Evolutionary conservation across 805 yeast genomes (phyloP).

Genomic region (Kodamaea leandrae): DNA sequence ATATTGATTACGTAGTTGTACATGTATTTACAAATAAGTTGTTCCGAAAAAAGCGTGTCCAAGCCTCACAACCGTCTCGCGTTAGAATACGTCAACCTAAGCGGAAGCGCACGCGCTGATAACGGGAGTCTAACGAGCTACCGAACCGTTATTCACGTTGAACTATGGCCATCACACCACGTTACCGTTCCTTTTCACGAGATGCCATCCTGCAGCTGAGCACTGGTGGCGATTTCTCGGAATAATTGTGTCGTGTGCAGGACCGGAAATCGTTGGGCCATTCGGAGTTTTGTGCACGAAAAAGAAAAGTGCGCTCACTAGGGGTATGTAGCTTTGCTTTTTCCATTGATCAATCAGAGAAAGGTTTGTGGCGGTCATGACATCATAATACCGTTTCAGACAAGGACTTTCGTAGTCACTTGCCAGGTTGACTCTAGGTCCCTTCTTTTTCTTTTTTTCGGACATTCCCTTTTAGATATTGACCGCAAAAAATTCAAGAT

Average conservation of each 20-base stretch:
- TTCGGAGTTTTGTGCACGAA: conserved; percentile 4
- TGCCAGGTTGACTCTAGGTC: background rate
- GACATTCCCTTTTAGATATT: background rate
- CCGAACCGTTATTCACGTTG: too few species aligned
- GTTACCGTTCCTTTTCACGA: background rate
- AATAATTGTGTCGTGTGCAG: conserved; percentile 4
- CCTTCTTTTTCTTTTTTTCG: conserved; percentile 3
- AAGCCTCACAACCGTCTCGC: too few species aligned
- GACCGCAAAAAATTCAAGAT: conserved; percentile 6
- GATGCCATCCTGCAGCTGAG: background rate
- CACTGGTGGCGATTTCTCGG: conserved; percentile 3
- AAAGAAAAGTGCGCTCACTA: conserved; percentile 1
- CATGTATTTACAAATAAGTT: background rate
- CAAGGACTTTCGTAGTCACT: too few species aligned
- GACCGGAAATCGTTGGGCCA: background rate
- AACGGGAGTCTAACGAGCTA: too few species aligned
- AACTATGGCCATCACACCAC: too few species aligned
- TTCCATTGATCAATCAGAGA: background rate
- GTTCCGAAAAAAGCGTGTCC: background rate
- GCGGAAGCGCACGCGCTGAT: too few species aligned
- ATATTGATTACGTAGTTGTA: conserved; percentile 1
- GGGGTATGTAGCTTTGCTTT: background rate
- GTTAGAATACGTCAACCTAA: too few species aligned
- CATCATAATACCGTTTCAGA: conserved; percentile 3
- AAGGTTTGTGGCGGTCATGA: background rate